These are phyloP conservation scores for Funneliformis caledonium DNA, from an alignment of 371 early-diverging fungal genomes.

Conservation along the genomic window DNA sequence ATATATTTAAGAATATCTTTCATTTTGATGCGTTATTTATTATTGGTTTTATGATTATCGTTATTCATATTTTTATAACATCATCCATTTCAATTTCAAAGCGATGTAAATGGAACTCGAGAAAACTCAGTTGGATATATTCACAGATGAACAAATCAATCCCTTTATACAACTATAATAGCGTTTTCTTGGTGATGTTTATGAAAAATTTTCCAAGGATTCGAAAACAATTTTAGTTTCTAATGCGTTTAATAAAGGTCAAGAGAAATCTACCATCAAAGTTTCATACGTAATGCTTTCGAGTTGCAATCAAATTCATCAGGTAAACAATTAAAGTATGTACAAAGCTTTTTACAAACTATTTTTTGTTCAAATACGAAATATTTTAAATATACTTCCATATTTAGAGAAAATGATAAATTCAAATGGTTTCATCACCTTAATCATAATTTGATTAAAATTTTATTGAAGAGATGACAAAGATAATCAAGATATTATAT, in stretches of 20 bases:
- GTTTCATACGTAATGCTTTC: slow-evolving; percentile 8
- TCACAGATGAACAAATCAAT: background rate
- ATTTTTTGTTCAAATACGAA: background rate
- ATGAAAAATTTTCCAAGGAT: background rate
- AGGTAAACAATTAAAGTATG: background rate
- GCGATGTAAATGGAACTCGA: background rate
- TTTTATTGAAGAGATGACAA: background rate
- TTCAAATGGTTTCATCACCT: slow-evolving; percentile 4
- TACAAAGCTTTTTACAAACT: background rate
- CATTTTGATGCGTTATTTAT: background rate
- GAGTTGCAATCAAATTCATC: background rate
- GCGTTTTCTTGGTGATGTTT: background rate
- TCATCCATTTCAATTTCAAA: background rate
- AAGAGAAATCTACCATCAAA: background rate
- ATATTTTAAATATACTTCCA: background rate
- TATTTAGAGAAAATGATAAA: slow-evolving; percentile 13
- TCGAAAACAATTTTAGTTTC: background rate
- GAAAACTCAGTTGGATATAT: background rate
- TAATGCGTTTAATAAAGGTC: background rate
- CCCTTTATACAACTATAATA: slow-evolving; percentile 6
- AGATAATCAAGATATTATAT: slow-evolving; percentile 5
- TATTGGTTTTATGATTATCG: background rate
- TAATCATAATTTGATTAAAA: background rate
- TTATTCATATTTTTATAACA: too few relatives aligned
- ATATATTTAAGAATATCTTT: background rate